phyloP scores from a whole-genome alignment of 1,139 yeast species.

The Meyerozyma smithsonii region DNA sequence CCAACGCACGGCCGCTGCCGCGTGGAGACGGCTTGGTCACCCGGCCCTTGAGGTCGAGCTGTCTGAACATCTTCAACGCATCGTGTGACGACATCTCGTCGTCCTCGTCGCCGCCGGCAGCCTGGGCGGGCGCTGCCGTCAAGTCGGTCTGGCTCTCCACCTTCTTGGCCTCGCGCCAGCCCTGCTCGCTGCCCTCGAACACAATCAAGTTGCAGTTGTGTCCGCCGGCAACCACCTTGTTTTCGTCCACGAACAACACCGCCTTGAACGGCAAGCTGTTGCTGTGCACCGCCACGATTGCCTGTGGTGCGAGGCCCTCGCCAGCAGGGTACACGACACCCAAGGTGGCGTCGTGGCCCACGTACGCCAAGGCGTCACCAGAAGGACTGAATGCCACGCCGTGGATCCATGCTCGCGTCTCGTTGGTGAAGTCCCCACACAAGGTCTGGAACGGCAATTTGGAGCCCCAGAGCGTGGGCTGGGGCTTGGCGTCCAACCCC shows the following conservation, averaged over 20 bases:
- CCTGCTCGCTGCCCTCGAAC: conserved; percentile 62
- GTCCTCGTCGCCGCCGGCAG: conserved; percentile 42
- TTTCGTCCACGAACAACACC: conserved; percentile 61
- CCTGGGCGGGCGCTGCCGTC: conserved; percentile 32
- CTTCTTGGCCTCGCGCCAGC: conserved; percentile 64
- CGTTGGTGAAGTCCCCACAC: conserved; percentile 76
- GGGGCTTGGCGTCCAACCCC: conserved; percentile 83
- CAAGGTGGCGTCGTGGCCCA: conserved; percentile 71
- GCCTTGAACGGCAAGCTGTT: conserved; percentile 80
- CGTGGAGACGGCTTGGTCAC: conserved; percentile 37
- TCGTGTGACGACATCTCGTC: conserved; percentile 68
- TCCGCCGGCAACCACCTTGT: conserved; percentile 80
- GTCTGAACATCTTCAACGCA: conserved; percentile 93
- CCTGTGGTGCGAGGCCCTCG: conserved; percentile 51
- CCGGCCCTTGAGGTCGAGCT: conserved; percentile 90
- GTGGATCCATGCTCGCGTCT: conserved; percentile 89
- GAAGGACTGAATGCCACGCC: conserved; percentile 82
- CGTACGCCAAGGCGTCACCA: conserved; percentile 76
- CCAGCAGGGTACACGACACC: conserved; percentile 75
- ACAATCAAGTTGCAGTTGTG: conserved; percentile 89
- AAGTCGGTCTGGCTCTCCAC: conserved; percentile 54
- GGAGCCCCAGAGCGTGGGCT: conserved; percentile 85
- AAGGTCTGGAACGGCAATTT: conserved; percentile 93
- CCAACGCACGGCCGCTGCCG: conserved; percentile 45
- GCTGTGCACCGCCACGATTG: conserved; percentile 51